Evolutionary conservation across 257 asterid genomes (phyloP).

Genomic region (Solanum neorickii): DNA sequence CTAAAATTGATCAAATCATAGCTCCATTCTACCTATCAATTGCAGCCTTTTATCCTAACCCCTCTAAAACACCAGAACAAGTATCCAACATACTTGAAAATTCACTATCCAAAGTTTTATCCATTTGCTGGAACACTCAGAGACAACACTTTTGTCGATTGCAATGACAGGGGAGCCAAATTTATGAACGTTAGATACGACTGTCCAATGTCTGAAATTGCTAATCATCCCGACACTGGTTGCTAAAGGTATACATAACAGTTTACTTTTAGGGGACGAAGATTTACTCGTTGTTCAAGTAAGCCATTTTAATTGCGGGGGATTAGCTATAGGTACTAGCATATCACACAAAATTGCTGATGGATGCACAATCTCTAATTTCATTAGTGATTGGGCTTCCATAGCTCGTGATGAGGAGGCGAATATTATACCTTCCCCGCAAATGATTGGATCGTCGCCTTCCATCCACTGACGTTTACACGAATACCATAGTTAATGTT

Average conservation of each 20-base stretch:
- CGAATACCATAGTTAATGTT: too few species aligned
- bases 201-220: not conserved
- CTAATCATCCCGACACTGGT: not conserved
- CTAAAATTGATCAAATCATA: not conserved
- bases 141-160: not conserved
- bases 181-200: not conserved
- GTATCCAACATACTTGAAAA: not conserved
- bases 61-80: too few species aligned
- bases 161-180: not conserved
- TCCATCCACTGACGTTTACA: not conserved
- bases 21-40: not conserved
- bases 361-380: not conserved
- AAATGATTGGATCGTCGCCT: not conserved
- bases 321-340: not conserved
- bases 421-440: not conserved
- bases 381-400: not conserved
- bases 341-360: not conserved
- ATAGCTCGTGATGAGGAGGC: not conserved
- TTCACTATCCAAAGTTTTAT: not conserved
- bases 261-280: too few species aligned
- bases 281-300: not conserved
- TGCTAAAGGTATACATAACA: not conserved
- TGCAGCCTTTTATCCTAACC: not conserved
- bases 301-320: not conserved
- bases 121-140: slow-evolving; percentile 8